Evolutionary conservation across 2,329 filamentous ascomycete species (phyloP), one percentile per base, ranked within the genome.

Genomic region (Talaromyces amestolkiae): DNA sequence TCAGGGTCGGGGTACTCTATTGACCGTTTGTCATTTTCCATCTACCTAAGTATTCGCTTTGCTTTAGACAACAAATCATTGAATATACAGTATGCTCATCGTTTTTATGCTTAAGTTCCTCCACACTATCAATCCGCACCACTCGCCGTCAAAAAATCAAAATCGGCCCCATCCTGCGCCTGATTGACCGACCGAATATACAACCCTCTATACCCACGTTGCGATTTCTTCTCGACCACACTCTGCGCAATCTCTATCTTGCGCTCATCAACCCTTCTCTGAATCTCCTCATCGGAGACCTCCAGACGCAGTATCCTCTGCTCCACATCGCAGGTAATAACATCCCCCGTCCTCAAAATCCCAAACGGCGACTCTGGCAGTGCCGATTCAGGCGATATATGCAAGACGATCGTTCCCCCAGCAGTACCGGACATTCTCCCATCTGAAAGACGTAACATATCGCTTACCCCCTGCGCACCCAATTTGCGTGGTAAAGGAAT

Each of bases 351-450:
- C 67, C 76, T 70, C 0, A 85, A 77, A 3, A 84, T 72, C 0
- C 83, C 83, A 68, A 84, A 81, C 9, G 81, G 78, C 0, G 80
- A 82, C 22, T 79, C 79, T 0, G 79, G 76, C 11, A 84, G 68
- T 1, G 77, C 82, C 5, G 81, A 78, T 69, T 86, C 84, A 0
- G 84, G 84, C 3, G 81, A 83, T 35, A 86, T 78, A 68, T 86
- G 84, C 24, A 86, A 72, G 2, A 84, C 76, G 22, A 86, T 83
- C 0, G 83, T 85, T 3, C 84, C 84, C 0, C 84, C 84, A 2
- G 84, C 84, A 3, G 84, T 86, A 0, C 84, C 84, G 35, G 79
- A 82, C 83, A 86, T 86, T 24, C 84, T 75, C 1, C 84, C 84
- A 73, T 86, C 84, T 0, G 80, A 83, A 4, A 86, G 71, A 0